Base-by-base conservation (phyloP, 192 early-diverging fungal genomes). In the Backusella tarrabulga region DNA sequence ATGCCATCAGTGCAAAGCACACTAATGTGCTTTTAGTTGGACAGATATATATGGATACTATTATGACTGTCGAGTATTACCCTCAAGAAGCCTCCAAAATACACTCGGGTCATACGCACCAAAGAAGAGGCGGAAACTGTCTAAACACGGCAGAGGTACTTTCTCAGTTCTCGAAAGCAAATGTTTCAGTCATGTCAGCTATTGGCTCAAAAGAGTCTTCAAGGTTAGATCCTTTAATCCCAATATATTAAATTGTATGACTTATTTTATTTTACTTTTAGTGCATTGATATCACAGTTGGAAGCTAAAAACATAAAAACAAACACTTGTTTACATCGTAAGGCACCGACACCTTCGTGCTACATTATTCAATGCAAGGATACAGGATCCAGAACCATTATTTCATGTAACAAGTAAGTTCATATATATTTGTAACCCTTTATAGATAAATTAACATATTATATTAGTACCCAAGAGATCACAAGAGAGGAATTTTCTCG, bases 101-200 rank as follows among this genome's bases (percentile, higher is more conserved):
- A 19, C 66, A 88, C n/a, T 88, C 90, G 36, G 75, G 86, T 35
- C 12, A 76, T 36, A 83, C 90, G n/a, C 88, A 92, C 66, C 83
- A 87, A 63, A 83, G 91, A n/a, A 83, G 88, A 23, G 91, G 91
- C 34, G 91, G 91, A 19, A 92, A 92, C 56, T 82, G 84, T 29
- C 83, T 84, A 34, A 92, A 92, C 54, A 86, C 87, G 7, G 83
- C 89, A 19, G 81, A 83, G 34, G 84, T 91, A 6, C 77, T 92
- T 12, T 80, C 83, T 36, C 91, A 92, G 67, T 85, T 86, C 42
- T 83, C 85, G 5, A 44, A 63, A 2, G 66, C 77, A 6, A 74
- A 80, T 32, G 73, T 84, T 67, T 84, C 78, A 79, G 85, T 83
- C 42, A 88, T 90, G 87, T 86, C 87, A 38, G 84, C 84, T 21